Percentiles rank a stretch among this genome's conserved stretches.
phyloP scores from a whole-genome alignment of 2,329 filamentous ascomycete species.

The Didymellaceae sp. region DNA sequence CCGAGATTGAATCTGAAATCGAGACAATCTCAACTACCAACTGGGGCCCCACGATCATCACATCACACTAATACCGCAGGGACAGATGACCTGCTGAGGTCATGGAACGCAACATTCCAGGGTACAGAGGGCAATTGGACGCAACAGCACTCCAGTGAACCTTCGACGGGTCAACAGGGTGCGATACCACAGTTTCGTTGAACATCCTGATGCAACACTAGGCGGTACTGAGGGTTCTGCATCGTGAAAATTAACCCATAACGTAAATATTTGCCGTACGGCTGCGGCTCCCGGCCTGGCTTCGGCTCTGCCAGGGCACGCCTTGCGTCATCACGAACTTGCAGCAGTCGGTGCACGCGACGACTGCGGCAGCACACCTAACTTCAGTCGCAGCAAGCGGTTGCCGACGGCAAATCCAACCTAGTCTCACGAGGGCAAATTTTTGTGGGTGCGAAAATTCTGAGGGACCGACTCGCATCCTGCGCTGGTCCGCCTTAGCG shows the following conservation, averaged over 20 bases:
- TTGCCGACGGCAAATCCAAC: constrained; percentile 3
- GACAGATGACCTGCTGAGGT: no score
- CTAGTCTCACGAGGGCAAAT: neutral
- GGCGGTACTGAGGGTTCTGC: neutral
- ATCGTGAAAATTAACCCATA: neutral
- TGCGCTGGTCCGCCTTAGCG: neutral
- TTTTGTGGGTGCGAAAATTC: constrained; percentile 10
- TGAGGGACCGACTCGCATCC: neutral
- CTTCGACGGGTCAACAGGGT: no score
- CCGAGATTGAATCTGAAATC: no score
- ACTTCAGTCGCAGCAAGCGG: neutral
- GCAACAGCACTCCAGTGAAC: no score
- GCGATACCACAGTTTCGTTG: constrained; percentile 2
- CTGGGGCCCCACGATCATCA: no score
- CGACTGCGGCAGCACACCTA: neutral
- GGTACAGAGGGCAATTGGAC: no score
- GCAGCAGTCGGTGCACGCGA: neutral
- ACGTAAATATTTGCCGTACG: constrained; percentile 6
- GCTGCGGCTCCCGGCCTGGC: constrained; percentile 1
- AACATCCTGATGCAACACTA: neutral
- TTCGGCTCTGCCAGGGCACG: neutral
- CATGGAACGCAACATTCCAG: no score
- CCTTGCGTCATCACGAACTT: neutral
- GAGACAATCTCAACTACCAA: no score
- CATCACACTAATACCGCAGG: no score